Percentiles rank a stretch among this genome's conserved stretches.
Evolutionary conservation across 169 alveolate species (phyloP).

Genomic region (Plasmodium relictum): DNA sequence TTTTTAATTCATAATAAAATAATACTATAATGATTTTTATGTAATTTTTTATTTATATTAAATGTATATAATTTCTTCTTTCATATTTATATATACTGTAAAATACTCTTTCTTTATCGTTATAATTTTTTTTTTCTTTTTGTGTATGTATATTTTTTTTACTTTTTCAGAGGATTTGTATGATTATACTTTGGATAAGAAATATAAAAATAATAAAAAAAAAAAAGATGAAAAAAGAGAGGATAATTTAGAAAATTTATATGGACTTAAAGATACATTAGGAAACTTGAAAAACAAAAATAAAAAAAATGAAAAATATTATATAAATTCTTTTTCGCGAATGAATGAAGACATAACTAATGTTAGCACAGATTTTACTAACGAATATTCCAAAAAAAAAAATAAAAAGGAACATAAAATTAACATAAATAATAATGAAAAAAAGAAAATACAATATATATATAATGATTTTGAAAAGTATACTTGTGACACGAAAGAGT

Average conservation of each 20-base stretch:
- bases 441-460: conserved; percentile 1
- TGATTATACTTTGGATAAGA: conserved; percentile 9
- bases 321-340: conserved; percentile 25
- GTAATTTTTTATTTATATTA: neutral
- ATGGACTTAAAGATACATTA: conserved; percentile 22
- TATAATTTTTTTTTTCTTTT: no score
- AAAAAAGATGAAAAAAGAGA: conserved; percentile 46
- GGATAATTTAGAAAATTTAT: conserved; percentile 17
- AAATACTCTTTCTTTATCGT: neutral
- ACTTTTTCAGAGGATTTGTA: conserved; percentile 29
- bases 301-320: conserved; percentile 8
- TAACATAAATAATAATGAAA: neutral
- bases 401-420: conserved; percentile 16
- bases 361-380: conserved; percentile 61
- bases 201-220: conserved; percentile 3
- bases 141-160: conserved; percentile 3
- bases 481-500: conserved; percentile 42
- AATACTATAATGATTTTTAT: neutral
- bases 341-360: conserved; percentile 36
- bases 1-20: neutral
- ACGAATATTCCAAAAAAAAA: conserved; percentile 26
- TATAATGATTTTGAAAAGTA: conserved; percentile 15
- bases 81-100: neutral
- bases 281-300: neutral
- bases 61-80: neutral